A percentile compares a stretch with the other conserved stretches of the same genome.
Conservation (phyloP, 2,329 filamentous ascomycete genomes). For the Fusarium verticillioides region DNA sequence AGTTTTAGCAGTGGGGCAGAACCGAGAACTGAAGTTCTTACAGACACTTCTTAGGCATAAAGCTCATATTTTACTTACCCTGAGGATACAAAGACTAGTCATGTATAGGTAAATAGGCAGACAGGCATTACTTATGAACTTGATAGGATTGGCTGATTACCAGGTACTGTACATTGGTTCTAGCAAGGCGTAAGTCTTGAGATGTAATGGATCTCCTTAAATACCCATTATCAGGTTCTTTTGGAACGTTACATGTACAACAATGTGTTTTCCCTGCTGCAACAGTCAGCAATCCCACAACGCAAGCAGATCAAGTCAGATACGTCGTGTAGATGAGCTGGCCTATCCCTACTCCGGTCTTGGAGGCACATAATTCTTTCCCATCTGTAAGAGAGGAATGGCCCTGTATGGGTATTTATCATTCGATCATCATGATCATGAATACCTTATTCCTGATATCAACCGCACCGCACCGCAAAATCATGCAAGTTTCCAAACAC, state of each 20-base stretch:
- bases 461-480: constrained; percentile 19
- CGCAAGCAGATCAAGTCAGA: constrained; percentile 4
- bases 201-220: background rate
- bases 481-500: constrained; percentile 36
- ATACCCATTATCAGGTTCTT: constrained; percentile 5
- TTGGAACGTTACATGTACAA: background rate
- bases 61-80: background rate
- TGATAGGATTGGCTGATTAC: background rate
- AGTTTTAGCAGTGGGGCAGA: background rate
- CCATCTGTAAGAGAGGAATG: constrained; percentile 1
- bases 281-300: constrained; percentile 12
- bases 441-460: constrained; percentile 29
- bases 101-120: background rate
- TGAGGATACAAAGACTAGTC: background rate
- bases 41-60: background rate
- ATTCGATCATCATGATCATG: constrained; percentile 36
- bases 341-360: background rate
- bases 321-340: constrained; percentile 5
- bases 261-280: background rate
- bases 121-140: background rate
- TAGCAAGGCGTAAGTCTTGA: background rate
- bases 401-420: constrained; percentile 20
- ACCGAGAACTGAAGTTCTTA: background rate
- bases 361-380: background rate
- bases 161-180: background rate